A percentile compares a stretch with the other conserved stretches of the same genome.
Conservation (phyloP, 495 filamentous ascomycete genomes). For the Podospora sp. region DNA sequence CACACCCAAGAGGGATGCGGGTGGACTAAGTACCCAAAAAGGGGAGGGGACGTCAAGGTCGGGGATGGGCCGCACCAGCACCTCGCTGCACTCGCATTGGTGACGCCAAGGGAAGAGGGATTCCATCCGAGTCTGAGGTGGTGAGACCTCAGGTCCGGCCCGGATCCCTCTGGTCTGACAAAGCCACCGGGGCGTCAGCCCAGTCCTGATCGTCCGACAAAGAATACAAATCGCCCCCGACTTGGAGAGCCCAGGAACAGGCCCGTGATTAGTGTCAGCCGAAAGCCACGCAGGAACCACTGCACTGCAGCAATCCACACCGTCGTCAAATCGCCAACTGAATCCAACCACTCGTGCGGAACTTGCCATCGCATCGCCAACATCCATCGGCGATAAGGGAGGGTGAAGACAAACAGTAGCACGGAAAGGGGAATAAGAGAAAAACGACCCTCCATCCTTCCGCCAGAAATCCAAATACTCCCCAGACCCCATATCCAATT, state of each 20-base stretch:
- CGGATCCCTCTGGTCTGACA: neutral
- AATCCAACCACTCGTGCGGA: neutral
- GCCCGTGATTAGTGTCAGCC: neutral
- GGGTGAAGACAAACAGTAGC: neutral
- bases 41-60: too few relatives aligned
- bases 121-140: neutral
- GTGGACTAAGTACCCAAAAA: neutral
- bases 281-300: neutral
- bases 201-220: neutral
- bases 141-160: neutral
- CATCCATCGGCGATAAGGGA: neutral
- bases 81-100: neutral
- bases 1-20: neutral
- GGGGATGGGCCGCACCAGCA: too few relatives aligned
- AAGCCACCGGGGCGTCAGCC: neutral
- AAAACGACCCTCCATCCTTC: neutral
- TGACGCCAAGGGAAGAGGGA: neutral
- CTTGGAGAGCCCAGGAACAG: neutral
- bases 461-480: neutral
- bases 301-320: too few relatives aligned
- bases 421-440: neutral
- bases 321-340: too few relatives aligned
- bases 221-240: neutral
- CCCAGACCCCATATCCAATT: slow-evolving; percentile 9
- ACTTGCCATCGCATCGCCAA: neutral